A percentile compares a stretch with the other conserved stretches of the same genome.
Evolutionary conservation across 2,329 filamentous ascomycete genomes (phyloP).

Genomic region (Colletotrichum musae): DNA sequence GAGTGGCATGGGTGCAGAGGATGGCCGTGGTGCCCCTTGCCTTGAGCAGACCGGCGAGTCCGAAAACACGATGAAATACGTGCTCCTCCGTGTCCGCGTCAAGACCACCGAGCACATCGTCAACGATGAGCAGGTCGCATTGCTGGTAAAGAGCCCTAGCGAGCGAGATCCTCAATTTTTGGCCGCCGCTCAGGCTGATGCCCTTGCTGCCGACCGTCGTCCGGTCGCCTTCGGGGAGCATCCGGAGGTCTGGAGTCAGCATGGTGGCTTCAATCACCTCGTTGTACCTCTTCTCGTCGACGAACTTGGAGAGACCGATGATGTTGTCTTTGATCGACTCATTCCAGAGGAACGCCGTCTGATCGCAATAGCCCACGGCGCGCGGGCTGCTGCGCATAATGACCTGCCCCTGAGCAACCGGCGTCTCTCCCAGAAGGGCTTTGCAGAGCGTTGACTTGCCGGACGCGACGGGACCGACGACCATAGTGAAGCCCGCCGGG

Average conservation of each 20-base stretch:
- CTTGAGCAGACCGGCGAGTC: slow-evolving; percentile 40
- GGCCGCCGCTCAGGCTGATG: slow-evolving; percentile 58
- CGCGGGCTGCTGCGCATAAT: slow-evolving; percentile 20
- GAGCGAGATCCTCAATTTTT: slow-evolving; percentile 46
- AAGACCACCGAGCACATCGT: slow-evolving; percentile 53
- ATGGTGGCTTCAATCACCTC: slow-evolving; percentile 52
- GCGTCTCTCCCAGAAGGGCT: slow-evolving; percentile 49
- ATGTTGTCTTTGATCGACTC: slow-evolving; percentile 55
- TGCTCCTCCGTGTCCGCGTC: slow-evolving; percentile 51
- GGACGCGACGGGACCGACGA: slow-evolving; percentile 55
- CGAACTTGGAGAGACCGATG: slow-evolving; percentile 50
- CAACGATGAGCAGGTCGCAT: slow-evolving; percentile 49
- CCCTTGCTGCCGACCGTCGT: slow-evolving; percentile 58
- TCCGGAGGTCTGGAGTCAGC: slow-evolving; percentile 49
- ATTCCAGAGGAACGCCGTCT: slow-evolving; percentile 51
- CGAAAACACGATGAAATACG: slow-evolving; percentile 50
- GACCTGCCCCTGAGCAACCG: slow-evolving; percentile 40
- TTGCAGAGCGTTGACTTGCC: slow-evolving; percentile 58
- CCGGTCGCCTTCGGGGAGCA: slow-evolving; percentile 52
- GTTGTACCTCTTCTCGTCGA: slow-evolving; percentile 50
- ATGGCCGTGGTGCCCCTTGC: background rate
- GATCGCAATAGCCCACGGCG: slow-evolving; percentile 31
- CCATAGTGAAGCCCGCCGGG: slow-evolving; percentile 50
- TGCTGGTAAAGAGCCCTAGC: slow-evolving; percentile 51
- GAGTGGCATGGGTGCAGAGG: background rate